A percentile compares a stretch with the other conserved stretches of the same genome.
Conservation (phyloP, 2,329 filamentous ascomycete genomes). For the Cadophora sp. region DNA sequence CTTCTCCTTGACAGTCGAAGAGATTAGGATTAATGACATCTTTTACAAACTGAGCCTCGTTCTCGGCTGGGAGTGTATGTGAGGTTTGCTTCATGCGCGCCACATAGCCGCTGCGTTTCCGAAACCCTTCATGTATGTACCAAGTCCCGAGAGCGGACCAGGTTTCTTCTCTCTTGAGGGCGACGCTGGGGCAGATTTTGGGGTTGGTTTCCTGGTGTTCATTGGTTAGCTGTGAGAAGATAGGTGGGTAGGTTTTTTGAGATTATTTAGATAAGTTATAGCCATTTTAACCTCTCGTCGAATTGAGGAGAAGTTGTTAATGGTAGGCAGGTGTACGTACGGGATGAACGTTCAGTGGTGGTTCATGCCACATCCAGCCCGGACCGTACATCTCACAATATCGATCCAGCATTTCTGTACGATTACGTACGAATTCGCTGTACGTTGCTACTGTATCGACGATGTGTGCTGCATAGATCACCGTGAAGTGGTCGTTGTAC, state of each 20-base stretch:
- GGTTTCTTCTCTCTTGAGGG: constrained; percentile 10
- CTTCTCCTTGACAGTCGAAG: constrained; percentile 30
- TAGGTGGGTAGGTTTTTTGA: neutral
- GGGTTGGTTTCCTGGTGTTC: constrained; percentile 17
- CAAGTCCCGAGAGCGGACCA: constrained; percentile 25
- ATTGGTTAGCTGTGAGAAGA: neutral
- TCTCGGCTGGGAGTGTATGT: neutral
- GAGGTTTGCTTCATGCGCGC: constrained; percentile 21
- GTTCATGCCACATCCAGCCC: constrained; percentile 56
- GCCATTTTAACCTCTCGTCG: neutral
- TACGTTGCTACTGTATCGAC: constrained; percentile 51
- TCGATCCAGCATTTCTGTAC: constrained; percentile 49
- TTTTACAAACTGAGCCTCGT: neutral
- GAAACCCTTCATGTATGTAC: constrained; percentile 33
- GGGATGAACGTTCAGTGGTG: constrained; percentile 47
- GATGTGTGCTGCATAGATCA: constrained; percentile 52
- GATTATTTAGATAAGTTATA: neutral
- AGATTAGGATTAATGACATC: neutral
- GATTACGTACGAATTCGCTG: constrained; percentile 48
- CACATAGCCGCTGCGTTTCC: constrained; percentile 35
- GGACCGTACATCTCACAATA: constrained; percentile 48
- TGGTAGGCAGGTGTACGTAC: neutral
- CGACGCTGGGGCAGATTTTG: neutral
- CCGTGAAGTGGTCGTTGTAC: constrained; percentile 50
- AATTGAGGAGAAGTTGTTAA: neutral